Conservation (phyloP, 2,329 filamentous ascomycete genomes). For the Pseudocercospora macadamiae region DNA sequence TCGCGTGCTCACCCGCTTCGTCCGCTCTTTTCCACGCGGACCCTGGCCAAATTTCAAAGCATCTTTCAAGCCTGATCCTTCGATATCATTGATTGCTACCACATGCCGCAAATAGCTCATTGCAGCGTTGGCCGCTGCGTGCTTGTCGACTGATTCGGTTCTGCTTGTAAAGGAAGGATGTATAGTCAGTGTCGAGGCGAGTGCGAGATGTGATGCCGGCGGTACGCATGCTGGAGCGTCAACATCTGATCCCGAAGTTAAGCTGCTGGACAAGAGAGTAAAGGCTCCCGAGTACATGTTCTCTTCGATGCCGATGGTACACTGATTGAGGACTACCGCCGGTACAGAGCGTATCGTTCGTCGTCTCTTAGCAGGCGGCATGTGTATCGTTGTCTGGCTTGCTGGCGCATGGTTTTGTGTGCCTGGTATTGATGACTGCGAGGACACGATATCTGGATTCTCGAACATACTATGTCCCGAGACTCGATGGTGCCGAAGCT, state of each 20-base stretch:
- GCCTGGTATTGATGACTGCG: neutral
- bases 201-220: constrained; percentile 70
- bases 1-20: constrained; percentile 24
- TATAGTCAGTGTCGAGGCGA: constrained; percentile 79
- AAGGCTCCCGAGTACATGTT: constrained; percentile 55
- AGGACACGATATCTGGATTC: constrained; percentile 12
- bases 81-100: constrained; percentile 65
- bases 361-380: constrained; percentile 3
- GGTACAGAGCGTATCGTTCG: constrained; percentile 12
- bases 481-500: constrained; percentile 16
- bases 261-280: constrained; percentile 65
- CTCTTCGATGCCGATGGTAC: constrained; percentile 65
- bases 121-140: constrained; percentile 67
- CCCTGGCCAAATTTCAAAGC: constrained; percentile 68
- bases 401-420: constrained; percentile 3
- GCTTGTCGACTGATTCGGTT: constrained; percentile 62
- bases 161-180: constrained; percentile 80
- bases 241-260: constrained; percentile 56
- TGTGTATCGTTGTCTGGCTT: neutral
- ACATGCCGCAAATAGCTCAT: constrained; percentile 71
- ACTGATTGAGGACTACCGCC: constrained; percentile 15
- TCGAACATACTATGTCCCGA: constrained; percentile 14
- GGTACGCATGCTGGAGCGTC: constrained; percentile 64
- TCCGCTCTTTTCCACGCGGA: constrained; percentile 11
- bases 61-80: constrained; percentile 68